These are phyloP conservation scores for Lachnellula arida DNA, from an alignment of 2,329 filamentous ascomycete genomes.

Conservation along the genomic window DNA sequence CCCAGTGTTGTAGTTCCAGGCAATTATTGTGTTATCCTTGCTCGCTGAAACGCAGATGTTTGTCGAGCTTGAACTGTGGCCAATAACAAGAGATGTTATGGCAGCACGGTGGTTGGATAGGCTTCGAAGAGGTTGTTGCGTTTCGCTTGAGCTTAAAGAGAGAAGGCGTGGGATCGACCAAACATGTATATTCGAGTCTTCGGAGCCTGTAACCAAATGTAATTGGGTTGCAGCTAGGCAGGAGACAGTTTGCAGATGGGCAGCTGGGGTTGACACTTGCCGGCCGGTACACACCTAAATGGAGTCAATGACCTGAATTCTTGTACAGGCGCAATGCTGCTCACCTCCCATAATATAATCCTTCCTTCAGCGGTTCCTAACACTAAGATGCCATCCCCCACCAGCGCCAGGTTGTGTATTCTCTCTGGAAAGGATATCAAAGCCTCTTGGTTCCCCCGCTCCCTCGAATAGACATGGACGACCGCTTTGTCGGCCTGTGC, in stretches of 20 bases:
- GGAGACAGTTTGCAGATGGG: conserved; percentile 77
- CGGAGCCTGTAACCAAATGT: conserved; percentile 72
- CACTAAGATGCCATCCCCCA: conserved; percentile 64
- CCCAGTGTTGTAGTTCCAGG: conserved; percentile 88
- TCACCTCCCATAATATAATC: conserved; percentile 88
- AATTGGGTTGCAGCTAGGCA: conserved; percentile 67
- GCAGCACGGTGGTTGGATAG: conserved; percentile 73
- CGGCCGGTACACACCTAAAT: conserved; percentile 67
- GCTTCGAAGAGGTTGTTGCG: conserved; percentile 67
- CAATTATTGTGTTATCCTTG: conserved; percentile 80
- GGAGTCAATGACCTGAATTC: conserved; percentile 15
- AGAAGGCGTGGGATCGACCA: conserved; percentile 80
- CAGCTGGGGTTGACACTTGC: conserved; percentile 68
- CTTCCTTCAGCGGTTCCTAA: conserved; percentile 82
- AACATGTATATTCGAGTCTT: conserved; percentile 86
- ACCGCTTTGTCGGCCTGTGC: conserved; percentile 89
- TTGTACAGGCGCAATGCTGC: conserved; percentile 23
- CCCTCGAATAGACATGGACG: conserved; percentile 84
- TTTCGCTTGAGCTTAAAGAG: conserved; percentile 48
- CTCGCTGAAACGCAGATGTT: conserved; percentile 82
- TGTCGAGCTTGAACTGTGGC: conserved; percentile 65
- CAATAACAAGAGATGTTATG: conserved; percentile 60
- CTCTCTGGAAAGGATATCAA: conserved; percentile 83
- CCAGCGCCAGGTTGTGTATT: conserved; percentile 72
- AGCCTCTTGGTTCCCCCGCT: conserved; percentile 82